These are phyloP conservation scores for Saccharomycopsis sp. DNA, from an alignment of 805 yeast species.

Conservation along the genomic window DNA sequence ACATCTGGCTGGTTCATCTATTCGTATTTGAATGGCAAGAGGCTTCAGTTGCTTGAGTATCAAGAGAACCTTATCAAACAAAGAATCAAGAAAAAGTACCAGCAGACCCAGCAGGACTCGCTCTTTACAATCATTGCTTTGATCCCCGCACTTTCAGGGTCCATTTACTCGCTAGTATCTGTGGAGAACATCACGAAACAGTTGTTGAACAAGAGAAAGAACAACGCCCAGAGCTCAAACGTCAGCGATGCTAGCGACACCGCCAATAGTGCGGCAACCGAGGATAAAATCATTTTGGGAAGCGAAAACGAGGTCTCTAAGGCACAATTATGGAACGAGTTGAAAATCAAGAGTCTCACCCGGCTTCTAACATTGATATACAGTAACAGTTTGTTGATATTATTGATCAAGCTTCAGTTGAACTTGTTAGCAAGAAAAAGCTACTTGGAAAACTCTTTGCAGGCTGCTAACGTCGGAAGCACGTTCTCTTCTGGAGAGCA, in stretches of 20 bases:
- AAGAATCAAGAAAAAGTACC: slow-evolving; percentile 72
- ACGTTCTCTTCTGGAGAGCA: slow-evolving; percentile 10
- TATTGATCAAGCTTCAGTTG: slow-evolving; percentile 77
- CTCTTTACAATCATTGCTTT: slow-evolving; percentile 76
- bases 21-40: slow-evolving; percentile 37
- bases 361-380: slow-evolving; percentile 68
- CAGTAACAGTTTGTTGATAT: slow-evolving; percentile 58
- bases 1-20: slow-evolving; percentile 40
- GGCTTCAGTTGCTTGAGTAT: slow-evolving; percentile 44
- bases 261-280: slow-evolving; percentile 9
- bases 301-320: slow-evolving; percentile 34
- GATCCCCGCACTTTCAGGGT: slow-evolving; percentile 66
- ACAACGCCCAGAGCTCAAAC: slow-evolving; percentile 20
- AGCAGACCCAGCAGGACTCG: slow-evolving; percentile 90
- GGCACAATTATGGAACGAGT: slow-evolving; percentile 74
- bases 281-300: not conserved
- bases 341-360: slow-evolving; percentile 68
- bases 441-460: slow-evolving; percentile 71
- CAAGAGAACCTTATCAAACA: slow-evolving; percentile 55
- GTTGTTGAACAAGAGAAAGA: slow-evolving; percentile 38
- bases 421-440: slow-evolving; percentile 84
- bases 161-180: slow-evolving; percentile 53
- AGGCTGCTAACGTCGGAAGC: slow-evolving; percentile 45
- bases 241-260: slow-evolving; percentile 3
- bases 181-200: slow-evolving; percentile 70